Evolutionary conservation across 345 rosid genomes (phyloP).

Genomic region (Clausena lansium): DNA sequence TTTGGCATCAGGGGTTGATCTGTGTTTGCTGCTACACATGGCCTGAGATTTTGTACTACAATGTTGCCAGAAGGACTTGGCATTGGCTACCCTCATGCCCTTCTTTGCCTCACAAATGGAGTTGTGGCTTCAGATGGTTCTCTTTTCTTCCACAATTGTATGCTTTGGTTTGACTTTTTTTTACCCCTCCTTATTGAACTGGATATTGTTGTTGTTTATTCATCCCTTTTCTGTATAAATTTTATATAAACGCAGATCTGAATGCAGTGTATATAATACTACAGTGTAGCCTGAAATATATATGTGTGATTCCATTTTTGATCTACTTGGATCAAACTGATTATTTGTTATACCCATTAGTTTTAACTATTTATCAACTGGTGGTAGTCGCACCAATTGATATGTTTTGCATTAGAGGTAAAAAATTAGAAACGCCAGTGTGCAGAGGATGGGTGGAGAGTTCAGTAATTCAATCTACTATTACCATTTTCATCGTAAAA

Average conservation of each 20-base stretch:
- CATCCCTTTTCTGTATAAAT: background rate
- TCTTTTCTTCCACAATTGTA: slow-evolving; percentile 74
- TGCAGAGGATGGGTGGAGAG: too few relatives aligned
- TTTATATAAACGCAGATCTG: background rate
- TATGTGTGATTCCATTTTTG: background rate
- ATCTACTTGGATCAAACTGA: background rate
- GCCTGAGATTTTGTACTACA: slow-evolving; percentile 89
- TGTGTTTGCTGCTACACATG: slow-evolving; percentile 90
- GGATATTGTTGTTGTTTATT: background rate
- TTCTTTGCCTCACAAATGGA: slow-evolving; percentile 79
- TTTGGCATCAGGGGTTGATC: slow-evolving; percentile 82
- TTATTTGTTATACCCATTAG: background rate
- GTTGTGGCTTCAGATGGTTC: slow-evolving; percentile 94
- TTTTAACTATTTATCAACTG: too few relatives aligned
- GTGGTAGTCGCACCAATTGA: too few relatives aligned
- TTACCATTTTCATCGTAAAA: too few relatives aligned
- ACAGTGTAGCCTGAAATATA: too few relatives aligned
- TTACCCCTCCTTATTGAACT: background rate
- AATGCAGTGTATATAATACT: too few relatives aligned
- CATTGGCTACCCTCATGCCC: slow-evolving; percentile 91
- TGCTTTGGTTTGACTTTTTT: slow-evolving; percentile 44
- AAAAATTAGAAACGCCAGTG: too few relatives aligned
- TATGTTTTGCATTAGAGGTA: too few relatives aligned
- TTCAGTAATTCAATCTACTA: too few relatives aligned
- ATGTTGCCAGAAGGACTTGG: slow-evolving; percentile 71